phyloP scores from a whole-genome alignment of 2,329 filamentous ascomycete genomes.

The Dothideomycetes sp. region DNA sequence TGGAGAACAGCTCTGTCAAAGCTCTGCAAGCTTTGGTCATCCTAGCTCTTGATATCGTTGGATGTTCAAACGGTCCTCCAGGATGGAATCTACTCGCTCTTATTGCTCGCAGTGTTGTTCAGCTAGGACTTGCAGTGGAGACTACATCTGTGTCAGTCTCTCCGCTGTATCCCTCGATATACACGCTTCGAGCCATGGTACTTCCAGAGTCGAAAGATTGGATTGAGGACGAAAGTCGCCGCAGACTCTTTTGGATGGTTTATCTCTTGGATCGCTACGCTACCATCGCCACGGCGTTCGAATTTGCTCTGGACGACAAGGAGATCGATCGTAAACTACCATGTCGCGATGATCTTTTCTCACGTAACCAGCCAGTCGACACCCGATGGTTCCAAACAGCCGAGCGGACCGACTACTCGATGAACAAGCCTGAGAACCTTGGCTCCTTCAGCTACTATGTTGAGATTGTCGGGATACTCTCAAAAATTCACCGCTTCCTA shows the following conservation, averaged over 20 bases:
- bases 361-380: constrained; percentile 72
- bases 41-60: constrained; percentile 71
- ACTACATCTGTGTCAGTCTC: constrained; percentile 67
- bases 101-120: constrained; percentile 79
- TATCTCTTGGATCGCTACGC: constrained; percentile 85
- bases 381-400: constrained; percentile 63
- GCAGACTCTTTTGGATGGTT: constrained; percentile 87
- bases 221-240: constrained; percentile 77
- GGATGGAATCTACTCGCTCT: constrained; percentile 87
- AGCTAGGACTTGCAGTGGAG: constrained; percentile 76
- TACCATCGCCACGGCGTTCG: constrained; percentile 82
- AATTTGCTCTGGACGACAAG: constrained; percentile 79
- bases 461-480: constrained; percentile 77
- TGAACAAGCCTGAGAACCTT: constrained; percentile 66
- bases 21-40: constrained; percentile 81
- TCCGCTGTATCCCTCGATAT: constrained; percentile 74
- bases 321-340: constrained; percentile 82
- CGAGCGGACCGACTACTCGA: constrained; percentile 31
- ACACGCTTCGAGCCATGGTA: constrained; percentile 75
- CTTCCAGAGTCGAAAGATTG: constrained; percentile 74
- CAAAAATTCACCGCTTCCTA: constrained; percentile 77
- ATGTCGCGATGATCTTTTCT: constrained; percentile 77
- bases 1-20: constrained; percentile 84
- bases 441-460: constrained; percentile 86
- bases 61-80: constrained; percentile 78